Evolutionary conservation across 192 early-diverging fungal genomes (phyloP).

Genomic region (Entomortierella beljakovae): DNA sequence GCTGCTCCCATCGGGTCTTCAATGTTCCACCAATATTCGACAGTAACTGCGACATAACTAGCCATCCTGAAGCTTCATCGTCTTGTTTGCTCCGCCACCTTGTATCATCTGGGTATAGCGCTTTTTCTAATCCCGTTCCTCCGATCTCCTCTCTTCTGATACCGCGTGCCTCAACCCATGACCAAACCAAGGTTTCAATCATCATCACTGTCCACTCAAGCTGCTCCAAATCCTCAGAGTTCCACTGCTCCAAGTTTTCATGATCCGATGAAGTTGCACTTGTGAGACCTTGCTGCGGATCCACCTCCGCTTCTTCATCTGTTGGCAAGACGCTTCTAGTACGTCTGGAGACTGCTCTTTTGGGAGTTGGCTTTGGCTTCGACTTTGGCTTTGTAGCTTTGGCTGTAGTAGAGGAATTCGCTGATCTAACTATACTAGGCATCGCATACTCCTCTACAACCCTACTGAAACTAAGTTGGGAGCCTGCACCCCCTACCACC

Average conservation of each 20-base stretch:
- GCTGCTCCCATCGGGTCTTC: constrained; percentile 26
- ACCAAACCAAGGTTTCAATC: constrained; percentile 34
- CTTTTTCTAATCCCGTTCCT: constrained; percentile 25
- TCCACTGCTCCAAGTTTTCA: constrained; percentile 18
- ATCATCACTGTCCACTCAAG: constrained; percentile 46
- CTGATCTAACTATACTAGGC: constrained; percentile 14
- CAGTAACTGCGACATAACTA: constrained; percentile 22
- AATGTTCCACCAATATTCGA: constrained; percentile 30
- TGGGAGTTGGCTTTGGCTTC: not conserved
- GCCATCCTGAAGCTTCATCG: constrained; percentile 26
- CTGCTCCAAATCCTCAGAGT: constrained; percentile 32
- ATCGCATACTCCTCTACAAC: constrained; percentile 33
- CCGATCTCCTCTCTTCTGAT: constrained; percentile 29
- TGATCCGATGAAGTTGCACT: not conserved
- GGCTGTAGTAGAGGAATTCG: not conserved
- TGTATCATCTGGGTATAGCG: constrained; percentile 15
- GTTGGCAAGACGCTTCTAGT: not conserved
- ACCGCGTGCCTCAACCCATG: constrained; percentile 43
- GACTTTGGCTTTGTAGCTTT: not conserved
- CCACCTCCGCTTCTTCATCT: not conserved
- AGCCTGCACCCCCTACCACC: not conserved
- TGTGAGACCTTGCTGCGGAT: not conserved
- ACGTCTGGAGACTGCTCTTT: not conserved
- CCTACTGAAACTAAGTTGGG: constrained; percentile 7
- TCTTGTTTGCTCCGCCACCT: not conserved